Base-by-base conservation (phyloP, 2,329 filamentous ascomycete species). In the Arthrocladium fulminans region DNA sequence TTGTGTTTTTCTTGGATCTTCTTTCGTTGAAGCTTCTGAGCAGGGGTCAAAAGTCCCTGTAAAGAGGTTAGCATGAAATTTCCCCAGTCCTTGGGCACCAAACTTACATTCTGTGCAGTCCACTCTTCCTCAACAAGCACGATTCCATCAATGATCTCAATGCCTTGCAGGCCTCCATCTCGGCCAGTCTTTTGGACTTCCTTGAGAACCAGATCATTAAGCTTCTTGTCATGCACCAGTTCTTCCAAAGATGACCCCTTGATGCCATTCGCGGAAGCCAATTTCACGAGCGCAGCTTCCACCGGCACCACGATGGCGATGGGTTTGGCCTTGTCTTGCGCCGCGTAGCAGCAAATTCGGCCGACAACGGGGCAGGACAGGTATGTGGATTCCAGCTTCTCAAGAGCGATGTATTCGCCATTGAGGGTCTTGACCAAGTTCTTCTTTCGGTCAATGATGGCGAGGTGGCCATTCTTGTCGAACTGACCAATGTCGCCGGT, bases 401-500 rank as follows among this genome's bases (percentile, higher is more conserved):
- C 90, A 3, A 98, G 78, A 19, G 90, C 92, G 65, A 97, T 94
- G 68, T 97, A 97, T 74, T 97, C 90, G 58, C 90, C 90, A 52
- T 89, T 88, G 56, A 87, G 79, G 54, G 92, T 89, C 81, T 97
- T 97, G 67, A 97, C 86, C 48, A 97, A 74, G 70, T 97, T 97
- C 82, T 97, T 97, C 80, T 95, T 89, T 59, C 90, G 87, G 67
- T 97, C 90, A 62, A 97, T 89, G 64, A 97, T 83, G 59, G 76
- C 79, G 56, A 97, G 69, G 65, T 94, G 86, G 37, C 90, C 90
- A 53, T 83, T 75, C 38, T 72, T 64, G 66, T 90, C 83, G 60
- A 90, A 92, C 65, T 96, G 86, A 60, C 90, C 90, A 65, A 97
- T 92, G 61, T 97, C 90, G 52, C 90, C 90, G 13, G 88, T 94